Conservation (phyloP, 1,284 basidiomycete species). For the Ustilago esculenta region DNA sequence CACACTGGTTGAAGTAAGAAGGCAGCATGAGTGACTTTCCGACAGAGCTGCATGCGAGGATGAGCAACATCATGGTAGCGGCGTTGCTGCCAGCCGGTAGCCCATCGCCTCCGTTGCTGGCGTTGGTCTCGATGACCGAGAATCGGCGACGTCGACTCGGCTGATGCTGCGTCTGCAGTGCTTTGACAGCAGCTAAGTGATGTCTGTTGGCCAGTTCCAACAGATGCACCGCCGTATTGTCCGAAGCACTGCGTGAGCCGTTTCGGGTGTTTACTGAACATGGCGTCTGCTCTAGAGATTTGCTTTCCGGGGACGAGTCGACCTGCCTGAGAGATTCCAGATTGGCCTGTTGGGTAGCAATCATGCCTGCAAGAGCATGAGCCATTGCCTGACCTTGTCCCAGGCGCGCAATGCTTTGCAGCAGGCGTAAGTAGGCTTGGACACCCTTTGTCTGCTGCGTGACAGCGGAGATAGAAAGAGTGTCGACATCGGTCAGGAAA, state of each 20-base stretch:
- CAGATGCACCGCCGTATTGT: neutral
- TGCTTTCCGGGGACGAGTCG: no score
- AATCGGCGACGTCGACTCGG: constrained; percentile 45
- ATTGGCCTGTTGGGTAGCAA: constrained; percentile 24
- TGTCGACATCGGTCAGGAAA: constrained; percentile 10
- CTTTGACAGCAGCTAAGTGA: constrained; percentile 41
- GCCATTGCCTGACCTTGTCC: constrained; percentile 44
- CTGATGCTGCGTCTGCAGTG: constrained; percentile 36
- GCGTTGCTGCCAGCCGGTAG: constrained; percentile 39
- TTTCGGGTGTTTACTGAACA: neutral
- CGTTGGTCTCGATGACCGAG: constrained; percentile 38
- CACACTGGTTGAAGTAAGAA: constrained; percentile 47
- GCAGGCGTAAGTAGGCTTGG: constrained; percentile 26
- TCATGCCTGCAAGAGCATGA: constrained; percentile 36
- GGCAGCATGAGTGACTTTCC: constrained; percentile 48
- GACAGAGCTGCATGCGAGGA: constrained; percentile 30
- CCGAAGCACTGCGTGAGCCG: neutral
- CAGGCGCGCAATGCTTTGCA: constrained; percentile 28
- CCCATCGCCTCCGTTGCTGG: constrained; percentile 14
- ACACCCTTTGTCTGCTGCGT: constrained; percentile 34
- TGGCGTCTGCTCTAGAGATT: neutral
- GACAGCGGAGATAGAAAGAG: constrained; percentile 10
- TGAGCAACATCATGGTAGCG: constrained; percentile 38
- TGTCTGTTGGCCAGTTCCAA: constrained; percentile 39
- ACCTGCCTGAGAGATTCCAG: no score